Evolutionary conservation across 2,329 filamentous ascomycete genomes (phyloP).

Genomic region (Aspergillus fumigatiaffinis): DNA sequence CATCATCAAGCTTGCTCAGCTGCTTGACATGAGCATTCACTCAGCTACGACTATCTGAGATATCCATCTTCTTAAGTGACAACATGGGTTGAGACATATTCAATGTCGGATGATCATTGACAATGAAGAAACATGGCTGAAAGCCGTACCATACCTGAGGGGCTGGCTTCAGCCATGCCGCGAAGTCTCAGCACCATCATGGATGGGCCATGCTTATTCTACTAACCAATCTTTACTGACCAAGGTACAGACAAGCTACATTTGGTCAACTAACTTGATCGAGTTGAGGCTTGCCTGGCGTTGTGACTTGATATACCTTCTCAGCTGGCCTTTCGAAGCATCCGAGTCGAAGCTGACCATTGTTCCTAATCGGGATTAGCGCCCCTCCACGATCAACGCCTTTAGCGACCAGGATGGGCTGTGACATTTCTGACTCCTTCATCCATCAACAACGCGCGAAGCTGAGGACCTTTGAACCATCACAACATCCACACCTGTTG

Average conservation of each 20-base stretch:
- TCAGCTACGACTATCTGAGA: constrained; percentile 1
- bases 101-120: background rate
- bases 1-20: constrained; percentile 8
- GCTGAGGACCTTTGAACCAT: constrained; percentile 24
- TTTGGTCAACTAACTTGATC: background rate
- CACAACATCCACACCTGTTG: constrained; percentile 25
- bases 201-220: background rate
- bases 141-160: constrained; percentile 2
- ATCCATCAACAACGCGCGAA: constrained; percentile 43
- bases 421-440: constrained; percentile 40
- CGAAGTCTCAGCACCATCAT: background rate
- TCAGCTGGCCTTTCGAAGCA: constrained; percentile 1
- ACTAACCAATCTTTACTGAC: background rate
- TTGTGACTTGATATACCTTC: background rate
- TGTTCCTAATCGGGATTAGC: constrained; percentile 36
- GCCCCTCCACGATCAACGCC: constrained; percentile 22
- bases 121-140: background rate
- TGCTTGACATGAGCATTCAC: constrained; percentile 9
- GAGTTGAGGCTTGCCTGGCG: background rate
- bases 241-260: background rate
- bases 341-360: constrained; percentile 17
- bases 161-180: constrained; percentile 8
- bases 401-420: constrained; percentile 36
- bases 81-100: background rate
- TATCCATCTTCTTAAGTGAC: constrained; percentile 7